A percentile compares a stretch with the other conserved stretches of the same genome.
These are phyloP conservation scores for Vaccinium myrtillus DNA, from an alignment of 148 eudicot species.

Conservation along the genomic window DNA sequence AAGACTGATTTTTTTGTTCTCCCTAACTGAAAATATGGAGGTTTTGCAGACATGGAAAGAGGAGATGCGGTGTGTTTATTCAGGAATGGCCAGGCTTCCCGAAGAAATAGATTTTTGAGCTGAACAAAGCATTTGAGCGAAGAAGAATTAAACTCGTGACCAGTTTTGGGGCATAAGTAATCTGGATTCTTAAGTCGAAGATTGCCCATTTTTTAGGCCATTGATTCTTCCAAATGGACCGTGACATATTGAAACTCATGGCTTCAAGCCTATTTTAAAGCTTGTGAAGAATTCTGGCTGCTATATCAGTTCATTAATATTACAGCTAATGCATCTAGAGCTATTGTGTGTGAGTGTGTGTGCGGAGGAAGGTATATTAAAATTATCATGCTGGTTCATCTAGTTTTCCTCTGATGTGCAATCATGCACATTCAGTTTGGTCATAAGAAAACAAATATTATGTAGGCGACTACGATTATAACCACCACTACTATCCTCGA, in stretches of 20 bases:
- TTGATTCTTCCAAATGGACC: slow-evolving; percentile 8
- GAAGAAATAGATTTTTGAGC: slow-evolving; percentile 49
- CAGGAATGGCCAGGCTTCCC: slow-evolving; percentile 54
- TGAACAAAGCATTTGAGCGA: not conserved
- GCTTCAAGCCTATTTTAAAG: not conserved
- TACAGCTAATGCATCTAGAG: not conserved
- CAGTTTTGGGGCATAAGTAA: not conserved
- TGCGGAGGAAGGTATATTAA: not conserved
- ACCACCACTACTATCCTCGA: too few species aligned
- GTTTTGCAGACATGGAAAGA: slow-evolving; percentile 74
- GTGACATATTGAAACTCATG: not conserved
- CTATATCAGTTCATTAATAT: not conserved
- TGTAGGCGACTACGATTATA: not conserved
- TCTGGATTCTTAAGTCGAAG: not conserved
- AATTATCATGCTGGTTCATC: not conserved
- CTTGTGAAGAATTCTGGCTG: not conserved
- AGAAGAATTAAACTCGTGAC: not conserved
- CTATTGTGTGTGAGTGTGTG: not conserved
- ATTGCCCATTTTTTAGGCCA: not conserved
- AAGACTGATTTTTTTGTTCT: not conserved
- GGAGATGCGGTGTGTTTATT: slow-evolving; percentile 64
- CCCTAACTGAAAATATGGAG: slow-evolving; percentile 4
- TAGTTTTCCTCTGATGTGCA: not conserved
- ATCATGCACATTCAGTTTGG: not conserved
- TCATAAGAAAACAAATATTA: not conserved